phyloP scores from a whole-genome alignment of 1,284 basidiomycete genomes.

The Ganoderma boninense region DNA sequence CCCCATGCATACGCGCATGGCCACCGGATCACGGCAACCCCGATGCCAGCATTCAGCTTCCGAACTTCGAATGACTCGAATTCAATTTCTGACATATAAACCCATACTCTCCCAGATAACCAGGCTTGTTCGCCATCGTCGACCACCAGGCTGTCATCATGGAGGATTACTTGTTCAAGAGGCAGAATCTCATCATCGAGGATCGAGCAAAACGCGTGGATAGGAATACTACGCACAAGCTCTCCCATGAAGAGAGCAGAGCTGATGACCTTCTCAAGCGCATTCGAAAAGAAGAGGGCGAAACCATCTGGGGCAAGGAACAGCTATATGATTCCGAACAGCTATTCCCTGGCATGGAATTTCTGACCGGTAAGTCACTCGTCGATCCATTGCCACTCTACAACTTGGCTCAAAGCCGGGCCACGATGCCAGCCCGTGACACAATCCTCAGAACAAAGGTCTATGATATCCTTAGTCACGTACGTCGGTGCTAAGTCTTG shows the following conservation, averaged over 20 bases:
- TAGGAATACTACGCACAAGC: conserved; percentile 32
- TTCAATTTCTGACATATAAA: no score
- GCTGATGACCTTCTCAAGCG: conserved; percentile 64
- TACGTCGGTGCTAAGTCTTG: conserved; percentile 47
- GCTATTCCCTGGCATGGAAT: conserved; percentile 81
- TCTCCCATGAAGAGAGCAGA: conserved; percentile 51
- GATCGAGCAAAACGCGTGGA: conserved; percentile 60
- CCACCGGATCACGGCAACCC: no score
- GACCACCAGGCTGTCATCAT: no score
- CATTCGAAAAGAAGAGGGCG: conserved; percentile 63
- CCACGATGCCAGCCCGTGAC: conserved; percentile 62
- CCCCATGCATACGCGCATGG: no score
- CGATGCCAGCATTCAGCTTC: no score
- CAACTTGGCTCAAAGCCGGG: no score
- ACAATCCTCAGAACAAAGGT: conserved; percentile 67
- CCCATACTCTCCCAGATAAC: no score
- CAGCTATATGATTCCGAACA: conserved; percentile 41
- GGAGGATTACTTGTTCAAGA: conserved; percentile 50
- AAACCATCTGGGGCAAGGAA: conserved; percentile 63
- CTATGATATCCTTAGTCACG: conserved; percentile 65
- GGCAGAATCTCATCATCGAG: conserved; percentile 56
- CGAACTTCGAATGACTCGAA: no score
- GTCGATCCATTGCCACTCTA: no score
- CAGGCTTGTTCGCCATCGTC: no score
- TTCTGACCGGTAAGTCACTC: conserved; percentile 60